Evolutionary conservation across 2,329 filamentous ascomycete species (phyloP), one percentile per base, ranked within the genome.

Genomic region (Aspergillus terreus): DNA sequence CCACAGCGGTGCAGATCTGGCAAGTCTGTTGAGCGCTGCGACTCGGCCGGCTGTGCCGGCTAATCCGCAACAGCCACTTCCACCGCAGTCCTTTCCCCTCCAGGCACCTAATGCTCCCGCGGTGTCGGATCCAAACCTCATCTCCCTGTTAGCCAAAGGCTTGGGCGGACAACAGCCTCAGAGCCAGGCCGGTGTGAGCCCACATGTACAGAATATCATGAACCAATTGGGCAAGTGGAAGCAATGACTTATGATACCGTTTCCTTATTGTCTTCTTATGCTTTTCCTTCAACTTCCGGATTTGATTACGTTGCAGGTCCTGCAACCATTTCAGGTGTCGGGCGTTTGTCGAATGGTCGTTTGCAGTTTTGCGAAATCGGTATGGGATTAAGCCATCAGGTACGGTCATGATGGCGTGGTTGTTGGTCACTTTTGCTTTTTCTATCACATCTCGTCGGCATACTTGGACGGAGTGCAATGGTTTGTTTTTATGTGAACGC

Each of bases 171-270:
- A 70, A 43, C 67, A 65, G 47, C 61, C 63, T 35, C 72, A 72
- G 50, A 61, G 63, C 42, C 69, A 71, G 50, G 58, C 66, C 40
- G 50, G 62, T 33, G 57, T 65, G 47, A 60, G 59, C 42, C 61
- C 70, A 43, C 74, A 77, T 57, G 70, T 77, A 33, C 76, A 77
- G 57, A 75, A 75, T 51, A 71, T 78, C 45, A 73, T 78, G 67
- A 72, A 75, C 50, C 75, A 77, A 50, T 56, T 78, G 51, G 64
- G 71, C 35, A 74, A 74, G 61, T 77, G 73, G 70, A 75, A 73
- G 61, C 72, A 73, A 65, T 76, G 66, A 72, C 56, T 58, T 58
- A 54, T 51, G 52, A 51, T 44, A 48, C 52, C 46, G 35, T 38
- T n/a, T 55, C 52, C 53, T 57, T 52, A 53, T 51, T 47, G 35